Base-by-base conservation (phyloP, 1,284 basidiomycete genomes). In the Malassezia sympodialis region DNA sequence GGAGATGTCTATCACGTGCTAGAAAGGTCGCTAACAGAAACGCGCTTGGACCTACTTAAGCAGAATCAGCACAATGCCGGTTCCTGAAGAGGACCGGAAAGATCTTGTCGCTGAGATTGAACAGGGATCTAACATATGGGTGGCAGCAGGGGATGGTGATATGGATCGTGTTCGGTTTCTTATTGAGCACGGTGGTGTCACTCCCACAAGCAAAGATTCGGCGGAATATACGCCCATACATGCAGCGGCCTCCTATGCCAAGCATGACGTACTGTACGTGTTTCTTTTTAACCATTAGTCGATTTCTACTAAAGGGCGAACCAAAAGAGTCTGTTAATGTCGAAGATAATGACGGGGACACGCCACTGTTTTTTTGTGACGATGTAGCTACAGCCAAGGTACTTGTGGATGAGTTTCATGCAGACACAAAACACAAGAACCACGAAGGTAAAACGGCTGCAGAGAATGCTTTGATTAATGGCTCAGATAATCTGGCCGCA, bases 301-400 rank as follows among this genome's bases (percentile, higher is more conserved):
- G 65, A 11, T 68, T 56, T 45, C 63, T 74, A 8, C 51, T 73
- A 44, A 49, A 61, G 10, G 57, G 54, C 15, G 58, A 59, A 1
- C 59, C 41, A 8, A 40, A 2, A 6, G 49, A 59, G 35, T 63
- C 64, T 8, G 66, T 62, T 11, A 62, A 71, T 46, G 63, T 62
- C 1, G 56, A 55, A 10, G 72, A 74, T 31, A 59, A 56, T 10
- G 72, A 74, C 41, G 65, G 63, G 17, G 72, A 74, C 39, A 70
- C 72, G 24, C 67, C 72, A 4, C 60, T 74, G 3, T 74, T 73
- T 49, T 68, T 73, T 31, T 68, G 67, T 50, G 72, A 74, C 32
- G 58, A 61, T 3, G 55, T 69, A 31, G 56, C 60, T 5, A 40
- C 60, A 0, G 72, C 72, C 4, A 42, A 59, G 8, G 46, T 69